A percentile compares a stretch with the other conserved stretches of the same genome.
Evolutionary conservation across 2,329 filamentous ascomycete genomes (phyloP).

Genomic region (Pestalotiopsis sp.): DNA sequence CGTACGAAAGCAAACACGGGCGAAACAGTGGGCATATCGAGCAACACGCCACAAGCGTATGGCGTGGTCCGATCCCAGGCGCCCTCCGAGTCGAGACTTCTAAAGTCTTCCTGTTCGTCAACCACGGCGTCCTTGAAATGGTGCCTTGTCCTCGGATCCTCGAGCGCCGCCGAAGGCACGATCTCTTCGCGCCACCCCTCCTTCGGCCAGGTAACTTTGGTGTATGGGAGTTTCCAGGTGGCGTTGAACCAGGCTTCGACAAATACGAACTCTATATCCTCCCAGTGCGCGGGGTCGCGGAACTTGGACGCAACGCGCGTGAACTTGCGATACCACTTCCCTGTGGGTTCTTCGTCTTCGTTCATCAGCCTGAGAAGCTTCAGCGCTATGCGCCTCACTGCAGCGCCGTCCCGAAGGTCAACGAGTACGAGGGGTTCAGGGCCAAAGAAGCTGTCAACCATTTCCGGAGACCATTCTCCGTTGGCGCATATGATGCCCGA

Average conservation of each 20-base stretch:
- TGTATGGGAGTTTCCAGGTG: background rate
- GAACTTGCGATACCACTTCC: background rate
- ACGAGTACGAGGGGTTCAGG: background rate
- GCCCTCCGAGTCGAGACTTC: background rate
- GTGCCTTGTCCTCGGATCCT: background rate
- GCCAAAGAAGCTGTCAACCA: background rate
- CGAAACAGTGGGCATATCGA: background rate
- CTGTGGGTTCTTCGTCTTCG: background rate
- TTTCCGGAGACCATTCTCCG: background rate
- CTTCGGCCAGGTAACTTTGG: background rate
- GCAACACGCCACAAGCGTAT: background rate
- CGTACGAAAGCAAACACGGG: conserved; percentile 3
- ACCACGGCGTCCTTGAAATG: background rate
- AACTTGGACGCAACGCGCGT: background rate
- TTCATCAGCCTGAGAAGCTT: background rate
- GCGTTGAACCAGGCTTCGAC: background rate
- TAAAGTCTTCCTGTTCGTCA: background rate
- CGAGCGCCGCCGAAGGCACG: background rate
- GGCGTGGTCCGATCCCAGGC: background rate
- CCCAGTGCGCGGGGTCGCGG: background rate
- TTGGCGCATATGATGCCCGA: background rate
- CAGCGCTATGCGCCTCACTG: background rate
- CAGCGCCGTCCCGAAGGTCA: background rate
- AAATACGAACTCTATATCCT: background rate
- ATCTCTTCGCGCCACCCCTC: background rate